phyloP scores from a whole-genome alignment of 2,329 filamentous ascomycete species.

The Ceratocystis huliohia region DNA sequence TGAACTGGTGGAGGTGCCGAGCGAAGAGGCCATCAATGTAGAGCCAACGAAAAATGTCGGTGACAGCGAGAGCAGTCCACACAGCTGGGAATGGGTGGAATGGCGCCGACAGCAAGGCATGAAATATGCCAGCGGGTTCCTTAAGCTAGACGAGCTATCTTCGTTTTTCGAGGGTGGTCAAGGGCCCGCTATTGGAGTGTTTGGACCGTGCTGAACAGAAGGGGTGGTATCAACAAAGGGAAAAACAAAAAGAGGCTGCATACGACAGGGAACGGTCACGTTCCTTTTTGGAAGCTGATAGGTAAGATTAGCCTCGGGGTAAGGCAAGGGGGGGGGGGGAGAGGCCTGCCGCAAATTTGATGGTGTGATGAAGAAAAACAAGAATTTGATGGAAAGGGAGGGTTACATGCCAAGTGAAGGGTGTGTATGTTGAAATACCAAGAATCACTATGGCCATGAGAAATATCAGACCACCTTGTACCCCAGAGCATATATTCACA shows the following conservation, averaged over 20 bases:
- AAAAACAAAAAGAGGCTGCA: neutral
- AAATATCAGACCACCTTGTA: too few species aligned
- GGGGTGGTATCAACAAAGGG: neutral
- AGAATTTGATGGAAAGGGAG: too few species aligned
- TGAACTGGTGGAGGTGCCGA: constrained; percentile 30
- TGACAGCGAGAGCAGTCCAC: constrained; percentile 23
- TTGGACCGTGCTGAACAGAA: constrained; percentile 31
- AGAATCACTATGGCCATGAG: too few species aligned
- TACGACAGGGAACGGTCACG: neutral
- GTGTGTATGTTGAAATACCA: too few species aligned
- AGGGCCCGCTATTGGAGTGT: constrained; percentile 39
- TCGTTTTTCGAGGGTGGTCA: constrained; percentile 42
- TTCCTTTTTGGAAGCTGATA: neutral
- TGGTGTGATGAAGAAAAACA: neutral
- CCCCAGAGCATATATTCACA: too few species aligned
- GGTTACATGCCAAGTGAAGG: too few species aligned
- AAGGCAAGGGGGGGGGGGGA: neutral
- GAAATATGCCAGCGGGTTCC: constrained; percentile 43
- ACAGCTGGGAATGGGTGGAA: constrained; percentile 50
- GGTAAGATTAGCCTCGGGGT: neutral
- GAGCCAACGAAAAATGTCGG: constrained; percentile 19
- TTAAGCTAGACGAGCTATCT: constrained; percentile 42
- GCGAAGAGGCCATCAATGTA: constrained; percentile 26
- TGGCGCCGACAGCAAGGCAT: constrained; percentile 42
- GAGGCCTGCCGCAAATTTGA: neutral